Base-by-base conservation (phyloP, 2,329 filamentous ascomycete species). In the Trematosphaeria pertusa region DNA sequence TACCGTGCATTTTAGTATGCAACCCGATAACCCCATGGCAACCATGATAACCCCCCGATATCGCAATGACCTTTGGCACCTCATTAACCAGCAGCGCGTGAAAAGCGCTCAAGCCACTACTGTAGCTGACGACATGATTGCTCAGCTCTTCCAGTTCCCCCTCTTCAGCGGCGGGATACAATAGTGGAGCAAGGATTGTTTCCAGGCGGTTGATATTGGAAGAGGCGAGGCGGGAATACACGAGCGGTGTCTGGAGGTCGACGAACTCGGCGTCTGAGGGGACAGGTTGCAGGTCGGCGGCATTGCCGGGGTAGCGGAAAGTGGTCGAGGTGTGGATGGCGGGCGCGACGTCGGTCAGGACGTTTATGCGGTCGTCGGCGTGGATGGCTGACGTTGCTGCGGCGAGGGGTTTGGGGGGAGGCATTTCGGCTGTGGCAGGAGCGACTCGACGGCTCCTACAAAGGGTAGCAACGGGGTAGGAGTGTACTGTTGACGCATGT, bases 291-390 rank as follows among this genome's bases (percentile, higher is more conserved):
- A 96, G 81, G 20, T 84, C 70, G 5, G 85, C 80, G 2, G 91
- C 89, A 67, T 96, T 81, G 42, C 78, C 73, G 20, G 80, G 78
- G 72, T 97, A 97, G 59, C 90, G 86, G 73, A 91, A 97, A 12
- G 91, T 97, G 10, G 93, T 97, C 52, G 91, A 91, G 54, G 95
- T 85, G 70, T 97, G 93, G 65, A 97, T 80, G 3, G 93, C 85
- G 48, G 94, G 93, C 10, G 93, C 91, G 44, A 97, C 87, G 67
- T 94, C 91, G 39, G 85, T 80, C 58, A 88, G 83, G 24, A 79
- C 74, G 71, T 90, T 89, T 62, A 94, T 81, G 61, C 78, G 79
- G 74, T 95, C 87, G 65, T 96, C 91, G 52, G 88, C 89, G 70
- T 96, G 91, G 54, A 96, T 78, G n/a, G 88, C 83, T 45, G 83